Conservation (phyloP, 2,329 filamentous ascomycete species). For the Colletotrichum agaves region DNA sequence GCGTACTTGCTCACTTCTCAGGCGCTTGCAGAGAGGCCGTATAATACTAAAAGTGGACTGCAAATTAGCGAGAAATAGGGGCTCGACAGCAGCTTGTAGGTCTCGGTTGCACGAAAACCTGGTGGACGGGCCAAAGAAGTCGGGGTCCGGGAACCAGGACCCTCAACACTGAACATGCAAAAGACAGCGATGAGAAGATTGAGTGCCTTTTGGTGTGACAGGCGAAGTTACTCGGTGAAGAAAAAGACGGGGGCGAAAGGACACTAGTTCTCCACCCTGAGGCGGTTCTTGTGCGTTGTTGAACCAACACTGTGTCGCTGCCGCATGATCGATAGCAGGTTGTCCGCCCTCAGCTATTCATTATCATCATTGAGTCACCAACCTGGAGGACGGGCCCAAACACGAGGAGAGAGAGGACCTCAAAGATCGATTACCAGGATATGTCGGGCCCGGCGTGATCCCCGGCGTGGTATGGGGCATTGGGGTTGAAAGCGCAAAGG, state of each 20-base stretch:
- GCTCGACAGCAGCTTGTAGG: constrained; percentile 12
- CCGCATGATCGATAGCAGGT: not conserved
- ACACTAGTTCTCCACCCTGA: not conserved
- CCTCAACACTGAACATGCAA: not conserved
- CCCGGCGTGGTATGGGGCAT: constrained; percentile 16
- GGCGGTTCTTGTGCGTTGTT: constrained; percentile 16
- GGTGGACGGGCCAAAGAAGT: constrained; percentile 29
- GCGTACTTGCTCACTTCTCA: not conserved
- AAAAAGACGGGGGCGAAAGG: not conserved
- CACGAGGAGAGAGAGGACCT: not conserved
- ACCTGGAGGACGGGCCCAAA: too few species aligned
- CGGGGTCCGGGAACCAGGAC: constrained; percentile 22
- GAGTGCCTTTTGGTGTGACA: not conserved
- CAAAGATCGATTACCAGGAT: constrained; percentile 28
- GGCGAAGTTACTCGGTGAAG: constrained; percentile 13
- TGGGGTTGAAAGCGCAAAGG: constrained; percentile 14
- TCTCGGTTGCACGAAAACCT: constrained; percentile 23
- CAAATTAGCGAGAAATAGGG: constrained; percentile 12
- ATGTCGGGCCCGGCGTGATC: constrained; percentile 6
- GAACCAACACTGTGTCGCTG: constrained; percentile 9
- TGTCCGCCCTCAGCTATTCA: constrained; percentile 1
- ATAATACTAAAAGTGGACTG: constrained; percentile 8
- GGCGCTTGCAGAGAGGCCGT: constrained; percentile 1
- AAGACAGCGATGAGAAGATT: not conserved
- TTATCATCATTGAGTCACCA: not conserved